Evolutionary conservation across 2,329 filamentous ascomycete species (phyloP).

Genomic region (Neofusicoccum umdonicola): DNA sequence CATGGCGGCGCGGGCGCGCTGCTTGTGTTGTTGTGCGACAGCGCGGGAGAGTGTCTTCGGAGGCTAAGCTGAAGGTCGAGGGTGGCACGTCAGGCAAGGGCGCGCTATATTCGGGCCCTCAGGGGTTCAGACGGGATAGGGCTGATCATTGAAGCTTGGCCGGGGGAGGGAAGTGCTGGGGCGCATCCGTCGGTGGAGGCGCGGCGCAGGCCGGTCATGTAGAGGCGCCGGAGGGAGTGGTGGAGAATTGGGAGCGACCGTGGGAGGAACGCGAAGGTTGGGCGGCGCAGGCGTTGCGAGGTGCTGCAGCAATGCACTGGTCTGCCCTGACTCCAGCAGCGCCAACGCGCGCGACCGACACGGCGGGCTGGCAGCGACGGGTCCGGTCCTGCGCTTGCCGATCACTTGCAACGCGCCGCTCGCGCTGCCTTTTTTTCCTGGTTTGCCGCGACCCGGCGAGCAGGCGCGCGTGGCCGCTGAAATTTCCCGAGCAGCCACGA

Average conservation of each 20-base stretch:
- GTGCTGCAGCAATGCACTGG: conserved; percentile 6
- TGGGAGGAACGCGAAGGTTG: conserved; percentile 9
- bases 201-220: conserved; percentile 3
- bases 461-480: neutral
- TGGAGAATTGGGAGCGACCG: neutral
- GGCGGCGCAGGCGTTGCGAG: conserved; percentile 12
- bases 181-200: neutral
- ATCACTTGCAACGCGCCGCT: neutral
- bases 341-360: neutral
- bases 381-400: conserved; percentile 5
- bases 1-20: conserved; percentile 54
- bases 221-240: neutral
- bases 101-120: conserved; percentile 18
- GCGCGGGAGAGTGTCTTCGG: conserved; percentile 18
- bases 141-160: conserved; percentile 18
- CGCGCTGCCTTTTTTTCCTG: neutral
- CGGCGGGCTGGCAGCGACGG: conserved; percentile 5
- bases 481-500: conserved; percentile 5
- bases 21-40: conserved; percentile 13
- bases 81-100: conserved; percentile 16
- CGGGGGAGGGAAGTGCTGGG: neutral
- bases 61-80: conserved; percentile 4
- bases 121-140: conserved; percentile 19
- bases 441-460: neutral
- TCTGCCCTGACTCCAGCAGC: conserved; percentile 8